Base-by-base conservation (phyloP, 768 basidiomycete species). In the Boletellus ananiceps region DNA sequence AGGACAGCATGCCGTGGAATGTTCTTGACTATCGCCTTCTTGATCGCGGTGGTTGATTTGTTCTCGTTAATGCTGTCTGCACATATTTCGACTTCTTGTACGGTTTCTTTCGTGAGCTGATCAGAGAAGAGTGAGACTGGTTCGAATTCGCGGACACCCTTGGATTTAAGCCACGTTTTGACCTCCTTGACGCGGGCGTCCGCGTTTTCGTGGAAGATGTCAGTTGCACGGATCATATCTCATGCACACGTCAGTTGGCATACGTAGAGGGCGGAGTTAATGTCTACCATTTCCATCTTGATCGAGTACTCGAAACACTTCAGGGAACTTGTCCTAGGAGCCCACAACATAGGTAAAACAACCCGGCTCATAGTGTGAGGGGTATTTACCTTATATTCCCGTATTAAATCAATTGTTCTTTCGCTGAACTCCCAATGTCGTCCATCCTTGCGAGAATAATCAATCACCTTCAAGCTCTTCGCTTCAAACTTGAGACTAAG, bases 401-500 rank as follows among this genome's bases (percentile, higher is more conserved):
- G 74, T 47, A 97, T 79, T 15, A 97, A 77, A 21, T 85, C 74
- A 34, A 94, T 70, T 0, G 95, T 86, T 63, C 84, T 89, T 51
- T 92, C 81, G 58, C 92, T 95, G 61, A 87, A 98, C 62, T 99
- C 94, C 96, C 95, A 99, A 31, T 81, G 76, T 8, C 83, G 72
- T 8, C 84, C 86, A 25, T 85, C 81, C 69, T 95, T 94, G 52
- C 82, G 78, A 7, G 93, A 86, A 68, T 96, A 97, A 53, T 90
- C 88, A 39, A 96, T 76, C 1, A 99, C 96, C 69, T 98, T 99
- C 59, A 93, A 67, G 9, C 83, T 80, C 69, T 96, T 98, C 12
- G 82, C 88, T 62, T 99, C 96, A 54, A 96, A 99, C 66, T 99
- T 99, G 57, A 99, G 79, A 64, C 89, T 91, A 36, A 99, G 77